These are phyloP conservation scores for Spathaspora sp. DNA, from an alignment of 805 yeast genomes.

Conservation along the genomic window DNA sequence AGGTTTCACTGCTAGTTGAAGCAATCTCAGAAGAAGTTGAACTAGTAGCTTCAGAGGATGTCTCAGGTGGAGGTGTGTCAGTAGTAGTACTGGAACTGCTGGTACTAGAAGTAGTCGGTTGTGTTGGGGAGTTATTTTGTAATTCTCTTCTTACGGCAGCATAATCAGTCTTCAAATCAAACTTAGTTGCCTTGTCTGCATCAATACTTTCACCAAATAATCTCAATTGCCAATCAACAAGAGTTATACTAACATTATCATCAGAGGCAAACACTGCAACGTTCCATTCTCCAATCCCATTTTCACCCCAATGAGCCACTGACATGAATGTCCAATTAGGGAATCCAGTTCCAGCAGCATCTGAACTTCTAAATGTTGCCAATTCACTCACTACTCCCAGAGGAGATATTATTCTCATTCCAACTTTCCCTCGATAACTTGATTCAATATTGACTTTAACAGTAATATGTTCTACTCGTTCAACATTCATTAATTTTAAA, in stretches of 20 bases:
- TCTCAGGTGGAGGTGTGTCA: slow-evolving; percentile 3
- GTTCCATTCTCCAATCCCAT: slow-evolving; percentile 79
- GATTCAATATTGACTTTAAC: slow-evolving; percentile 72
- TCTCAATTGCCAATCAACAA: slow-evolving; percentile 71
- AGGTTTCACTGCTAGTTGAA: slow-evolving; percentile 1
- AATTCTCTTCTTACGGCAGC: slow-evolving; percentile 32
- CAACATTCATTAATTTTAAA: slow-evolving; percentile 55
- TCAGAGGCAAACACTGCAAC: slow-evolving; percentile 48
- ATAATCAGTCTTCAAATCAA: slow-evolving; percentile 48
- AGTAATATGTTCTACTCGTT: slow-evolving; percentile 80
- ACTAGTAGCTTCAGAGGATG: slow-evolving; percentile 4
- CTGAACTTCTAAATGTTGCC: slow-evolving; percentile 64
- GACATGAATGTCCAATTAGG: slow-evolving; percentile 88
- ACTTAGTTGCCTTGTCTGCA: slow-evolving; percentile 55
- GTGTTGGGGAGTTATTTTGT: slow-evolving; percentile 5
- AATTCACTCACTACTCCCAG: slow-evolving; percentile 67
- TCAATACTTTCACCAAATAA: slow-evolving; percentile 80
- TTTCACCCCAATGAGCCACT: slow-evolving; percentile 97
- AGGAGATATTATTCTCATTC: slow-evolving; percentile 69
- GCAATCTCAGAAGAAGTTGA: slow-evolving; percentile 2
- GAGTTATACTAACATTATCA: slow-evolving; percentile 29
- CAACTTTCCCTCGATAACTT: slow-evolving; percentile 63
- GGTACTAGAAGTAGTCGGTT: background rate
- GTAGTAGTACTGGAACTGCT: background rate
- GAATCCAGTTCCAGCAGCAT: slow-evolving; percentile 57